Conservation (phyloP, 257 asterid genomes). For the Marsdenia floribunda region DNA sequence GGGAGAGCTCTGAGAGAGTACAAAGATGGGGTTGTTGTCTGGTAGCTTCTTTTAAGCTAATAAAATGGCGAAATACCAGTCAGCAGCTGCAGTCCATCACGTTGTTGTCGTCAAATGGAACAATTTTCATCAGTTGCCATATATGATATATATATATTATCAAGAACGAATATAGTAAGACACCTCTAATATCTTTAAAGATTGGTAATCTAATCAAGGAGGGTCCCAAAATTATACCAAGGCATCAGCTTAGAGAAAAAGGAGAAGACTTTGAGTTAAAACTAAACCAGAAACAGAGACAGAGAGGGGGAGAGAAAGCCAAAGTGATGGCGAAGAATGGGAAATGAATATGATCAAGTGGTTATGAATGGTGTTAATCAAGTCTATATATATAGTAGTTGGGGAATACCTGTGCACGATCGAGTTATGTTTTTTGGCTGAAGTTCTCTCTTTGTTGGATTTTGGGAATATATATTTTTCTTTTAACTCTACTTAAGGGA, state of each 20-base stretch:
- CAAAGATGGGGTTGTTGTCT: constrained; percentile 23
- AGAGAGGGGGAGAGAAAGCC: no score
- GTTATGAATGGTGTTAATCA: constrained; percentile 6
- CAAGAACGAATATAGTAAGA: not conserved
- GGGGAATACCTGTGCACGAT: not conserved
- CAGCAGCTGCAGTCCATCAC: constrained; percentile 39
- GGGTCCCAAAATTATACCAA: constrained; percentile 6
- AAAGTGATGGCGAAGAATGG: not conserved
- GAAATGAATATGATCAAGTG: constrained; percentile 2
- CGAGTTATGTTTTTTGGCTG: not conserved
- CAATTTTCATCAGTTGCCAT: constrained; percentile 2
- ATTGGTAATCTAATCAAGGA: not conserved
- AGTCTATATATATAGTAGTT: constrained; percentile 20
- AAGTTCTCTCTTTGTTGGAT: constrained; percentile 9
- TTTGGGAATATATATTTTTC: constrained; percentile 6
- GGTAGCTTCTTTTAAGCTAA: constrained; percentile 36
- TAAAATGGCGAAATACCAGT: constrained; percentile 43
- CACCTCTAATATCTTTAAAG: not conserved
- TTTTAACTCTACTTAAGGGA: constrained; percentile 15
- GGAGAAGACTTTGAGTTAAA: not conserved
- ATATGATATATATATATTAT: not conserved
- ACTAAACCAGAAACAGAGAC: not conserved
- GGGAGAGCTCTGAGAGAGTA: constrained; percentile 17
- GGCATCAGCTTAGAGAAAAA: not conserved
- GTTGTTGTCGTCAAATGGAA: constrained; percentile 44